Evolutionary conservation across 805 yeast genomes (phyloP).

Genomic region (Candida hispaniensis): DNA sequence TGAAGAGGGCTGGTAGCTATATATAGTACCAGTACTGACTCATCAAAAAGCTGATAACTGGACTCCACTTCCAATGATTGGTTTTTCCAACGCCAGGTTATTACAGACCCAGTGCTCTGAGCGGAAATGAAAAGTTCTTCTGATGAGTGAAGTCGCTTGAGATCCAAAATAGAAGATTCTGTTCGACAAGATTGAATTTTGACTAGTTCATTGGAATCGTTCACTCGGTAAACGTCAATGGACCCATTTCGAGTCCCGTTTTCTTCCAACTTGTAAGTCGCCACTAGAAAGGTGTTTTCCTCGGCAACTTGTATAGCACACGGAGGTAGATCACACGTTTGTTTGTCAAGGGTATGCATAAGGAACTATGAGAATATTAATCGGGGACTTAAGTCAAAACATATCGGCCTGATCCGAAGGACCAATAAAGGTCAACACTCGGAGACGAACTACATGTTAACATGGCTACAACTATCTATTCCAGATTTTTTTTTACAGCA

Average conservation of each 20-base stretch:
- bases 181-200: conserved; percentile 20
- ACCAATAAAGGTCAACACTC: too few species aligned
- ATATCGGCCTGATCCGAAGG: too few species aligned
- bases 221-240: conserved; percentile 37
- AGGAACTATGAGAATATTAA: too few species aligned
- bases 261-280: conserved; percentile 69
- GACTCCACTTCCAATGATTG: conserved; percentile 21
- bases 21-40: conserved; percentile 49
- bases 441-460: too few species aligned
- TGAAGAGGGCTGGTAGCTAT: conserved; percentile 43
- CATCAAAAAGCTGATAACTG: conserved; percentile 40
- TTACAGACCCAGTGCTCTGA: conserved; percentile 71
- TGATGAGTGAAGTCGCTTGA: conserved; percentile 48
- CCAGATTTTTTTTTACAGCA: too few species aligned
- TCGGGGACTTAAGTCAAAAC: too few species aligned
- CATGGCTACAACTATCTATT: too few species aligned
- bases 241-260: conserved; percentile 56
- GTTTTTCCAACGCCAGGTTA: conserved; percentile 41
- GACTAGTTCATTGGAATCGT: conserved; percentile 27
- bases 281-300: conserved; percentile 44
- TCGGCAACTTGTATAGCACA: conserved; percentile 64
- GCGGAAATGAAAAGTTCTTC: conserved; percentile 52
- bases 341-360: too few species aligned
- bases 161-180: conserved; percentile 53
- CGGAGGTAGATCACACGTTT: conserved; percentile 72